A percentile compares a stretch with the other conserved stretches of the same genome.
Conservation (phyloP, 1,284 basidiomycete species). For the Rhodotorula sp. region DNA sequence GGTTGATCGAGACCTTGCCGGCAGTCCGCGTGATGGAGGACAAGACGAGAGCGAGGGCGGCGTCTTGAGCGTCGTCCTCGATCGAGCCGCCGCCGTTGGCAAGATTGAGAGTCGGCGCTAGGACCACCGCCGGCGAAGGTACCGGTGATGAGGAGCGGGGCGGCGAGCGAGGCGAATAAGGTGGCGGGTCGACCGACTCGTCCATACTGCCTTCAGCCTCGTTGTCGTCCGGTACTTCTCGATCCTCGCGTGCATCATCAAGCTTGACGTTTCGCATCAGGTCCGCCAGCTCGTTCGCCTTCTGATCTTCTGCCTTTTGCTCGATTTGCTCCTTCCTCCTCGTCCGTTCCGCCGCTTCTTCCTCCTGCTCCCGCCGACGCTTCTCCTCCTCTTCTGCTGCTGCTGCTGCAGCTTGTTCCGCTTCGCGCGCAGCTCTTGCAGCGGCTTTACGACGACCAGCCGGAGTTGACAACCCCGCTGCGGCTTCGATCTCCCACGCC, state of each 20-base stretch:
- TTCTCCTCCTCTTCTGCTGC: neutral
- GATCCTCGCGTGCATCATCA: neutral
- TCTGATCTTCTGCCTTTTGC: neutral
- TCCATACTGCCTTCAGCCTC: neutral
- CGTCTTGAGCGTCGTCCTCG: conserved; percentile 7
- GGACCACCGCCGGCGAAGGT: neutral
- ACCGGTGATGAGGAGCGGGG: neutral
- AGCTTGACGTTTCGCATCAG: neutral
- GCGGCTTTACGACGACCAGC: conserved; percentile 22
- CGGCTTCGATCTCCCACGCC: conserved; percentile 31
- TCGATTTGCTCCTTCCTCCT: neutral
- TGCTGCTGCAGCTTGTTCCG: conserved; percentile 2
- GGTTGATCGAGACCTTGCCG: conserved; percentile 2
- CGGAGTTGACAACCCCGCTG: conserved; percentile 19
- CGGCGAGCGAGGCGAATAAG: conserved; percentile 16
- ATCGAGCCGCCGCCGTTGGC: neutral
- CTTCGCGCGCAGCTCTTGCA: conserved; percentile 6
- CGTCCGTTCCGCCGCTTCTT: neutral
- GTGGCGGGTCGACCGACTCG: conserved; percentile 15
- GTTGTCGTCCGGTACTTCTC: neutral
- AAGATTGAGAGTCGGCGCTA: neutral
- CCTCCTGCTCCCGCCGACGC: neutral
- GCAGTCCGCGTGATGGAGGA: neutral
- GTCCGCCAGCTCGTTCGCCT: neutral
- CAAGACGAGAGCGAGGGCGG: conserved; percentile 13